Percentiles rank a stretch among this genome's conserved stretches.
These are phyloP conservation scores for Hymenoscyphus scutula DNA, from an alignment of 2,329 filamentous ascomycete species.

Conservation along the genomic window DNA sequence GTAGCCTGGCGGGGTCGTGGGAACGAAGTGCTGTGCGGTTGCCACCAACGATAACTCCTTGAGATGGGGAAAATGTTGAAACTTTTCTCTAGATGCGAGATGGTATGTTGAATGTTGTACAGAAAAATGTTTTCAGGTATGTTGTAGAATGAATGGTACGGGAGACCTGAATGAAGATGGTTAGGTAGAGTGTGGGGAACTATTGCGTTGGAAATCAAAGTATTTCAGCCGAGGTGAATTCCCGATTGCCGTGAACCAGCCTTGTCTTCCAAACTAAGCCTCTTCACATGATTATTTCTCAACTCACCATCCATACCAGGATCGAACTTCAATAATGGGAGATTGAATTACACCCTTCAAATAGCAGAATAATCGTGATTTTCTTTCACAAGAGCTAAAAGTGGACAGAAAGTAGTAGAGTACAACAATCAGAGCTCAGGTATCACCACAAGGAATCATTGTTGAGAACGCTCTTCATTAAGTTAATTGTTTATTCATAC, in stretches of 20 bases:
- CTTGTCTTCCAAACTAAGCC: neutral
- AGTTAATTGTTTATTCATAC: slow-evolving; percentile 15
- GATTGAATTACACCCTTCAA: too few species aligned
- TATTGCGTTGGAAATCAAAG: slow-evolving; percentile 10
- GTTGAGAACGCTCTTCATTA: slow-evolving; percentile 14
- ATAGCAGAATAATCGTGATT: too few species aligned
- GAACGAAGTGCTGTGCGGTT: neutral
- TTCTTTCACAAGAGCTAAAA: too few species aligned
- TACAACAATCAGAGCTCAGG: too few species aligned
- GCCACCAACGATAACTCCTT: neutral
- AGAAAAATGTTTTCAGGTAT: neutral
- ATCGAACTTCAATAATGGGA: too few species aligned
- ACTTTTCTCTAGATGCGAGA: slow-evolving; percentile 5
- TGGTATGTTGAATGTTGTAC: neutral
- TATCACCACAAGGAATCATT: neutral
- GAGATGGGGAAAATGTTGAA: neutral
- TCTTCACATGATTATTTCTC: slow-evolving; percentile 9
- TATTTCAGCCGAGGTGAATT: slow-evolving; percentile 13
- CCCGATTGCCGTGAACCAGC: slow-evolving; percentile 4
- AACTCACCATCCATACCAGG: neutral
- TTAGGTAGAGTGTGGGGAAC: slow-evolving; percentile 1
- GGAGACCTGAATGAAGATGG: neutral
- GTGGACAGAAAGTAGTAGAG: too few species aligned
- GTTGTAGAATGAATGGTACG: slow-evolving; percentile 3
- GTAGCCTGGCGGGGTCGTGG: slow-evolving; percentile 1